Percentiles rank a stretch among this genome's conserved stretches.
These are phyloP conservation scores for Sugiyamaella floridensis DNA, from an alignment of 805 yeast genomes.

Conservation along the genomic window DNA sequence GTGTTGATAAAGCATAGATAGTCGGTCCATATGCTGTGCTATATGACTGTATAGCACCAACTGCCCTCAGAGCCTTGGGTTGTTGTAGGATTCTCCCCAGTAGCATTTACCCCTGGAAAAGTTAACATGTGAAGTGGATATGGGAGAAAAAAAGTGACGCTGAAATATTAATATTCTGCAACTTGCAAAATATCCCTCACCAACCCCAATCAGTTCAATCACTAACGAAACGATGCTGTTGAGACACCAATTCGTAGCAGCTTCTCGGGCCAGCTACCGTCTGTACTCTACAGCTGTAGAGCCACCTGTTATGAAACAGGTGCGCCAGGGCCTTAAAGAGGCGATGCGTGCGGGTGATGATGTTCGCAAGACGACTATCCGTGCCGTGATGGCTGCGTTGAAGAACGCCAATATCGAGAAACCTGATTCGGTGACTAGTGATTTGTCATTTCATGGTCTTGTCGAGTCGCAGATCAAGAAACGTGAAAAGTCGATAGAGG, in stretches of 20 bases:
- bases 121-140: neutral
- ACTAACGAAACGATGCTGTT: no score
- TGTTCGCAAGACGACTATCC: constrained; percentile 25
- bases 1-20: constrained; percentile 84
- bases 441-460: constrained; percentile 34
- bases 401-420: constrained; percentile 30
- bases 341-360: constrained; percentile 44
- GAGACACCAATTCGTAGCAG: no score
- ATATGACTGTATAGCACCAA: neutral
- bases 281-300: constrained; percentile 19
- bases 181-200: neutral
- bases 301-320: constrained; percentile 30
- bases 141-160: neutral
- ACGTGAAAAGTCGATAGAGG: constrained; percentile 43
- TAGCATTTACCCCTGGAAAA: neutral
- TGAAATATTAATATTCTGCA: neutral
- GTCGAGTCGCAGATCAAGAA: constrained; percentile 35
- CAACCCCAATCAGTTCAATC: neutral
- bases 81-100: neutral
- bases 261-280: no score
- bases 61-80: neutral
- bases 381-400: constrained; percentile 31
- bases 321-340: constrained; percentile 40
- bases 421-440: constrained; percentile 24
- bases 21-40: constrained; percentile 35